These are phyloP conservation scores for Mucor mucedo DNA, from an alignment of 371 early-diverging fungal species.

Conservation along the genomic window DNA sequence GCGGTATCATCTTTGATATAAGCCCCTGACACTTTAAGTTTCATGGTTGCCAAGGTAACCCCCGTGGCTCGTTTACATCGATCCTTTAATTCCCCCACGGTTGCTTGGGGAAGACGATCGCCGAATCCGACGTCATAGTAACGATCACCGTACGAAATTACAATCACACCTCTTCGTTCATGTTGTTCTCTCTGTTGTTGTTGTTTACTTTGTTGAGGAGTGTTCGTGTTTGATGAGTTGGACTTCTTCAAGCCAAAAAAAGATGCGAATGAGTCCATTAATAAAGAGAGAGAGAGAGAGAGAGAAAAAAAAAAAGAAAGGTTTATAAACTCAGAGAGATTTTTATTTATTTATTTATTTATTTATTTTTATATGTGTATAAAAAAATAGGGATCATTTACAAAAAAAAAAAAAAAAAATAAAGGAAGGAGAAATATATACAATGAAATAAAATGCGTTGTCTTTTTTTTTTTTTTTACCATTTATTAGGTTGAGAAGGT, in stretches of 20 bases:
- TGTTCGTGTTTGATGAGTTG: background rate
- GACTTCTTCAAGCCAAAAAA: slow-evolving; percentile 21
- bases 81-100: slow-evolving; percentile 32
- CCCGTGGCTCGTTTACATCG: slow-evolving; percentile 32
- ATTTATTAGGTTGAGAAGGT: slow-evolving; percentile 12
- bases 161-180: slow-evolving; percentile 12
- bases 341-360: too few relatives aligned
- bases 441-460: background rate
- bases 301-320: background rate
- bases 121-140: slow-evolving; percentile 32
- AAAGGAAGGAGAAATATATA: background rate
- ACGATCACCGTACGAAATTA: slow-evolving; percentile 13
- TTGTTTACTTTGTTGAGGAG: background rate
- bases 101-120: slow-evolving; percentile 20
- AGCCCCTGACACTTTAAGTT: slow-evolving; percentile 38
- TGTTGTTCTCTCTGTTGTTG: slow-evolving; percentile 5
- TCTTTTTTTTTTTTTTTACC: slow-evolving; percentile 4
- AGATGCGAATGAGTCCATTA: slow-evolving; percentile 19
- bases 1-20: slow-evolving; percentile 39
- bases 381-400: background rate
- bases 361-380: background rate
- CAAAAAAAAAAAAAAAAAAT: background rate
- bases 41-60: slow-evolving; percentile 38
- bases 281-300: background rate
- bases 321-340: background rate